Conservation (phyloP, 2,329 filamentous ascomycete species). For the Coniochaeta prunicola region DNA sequence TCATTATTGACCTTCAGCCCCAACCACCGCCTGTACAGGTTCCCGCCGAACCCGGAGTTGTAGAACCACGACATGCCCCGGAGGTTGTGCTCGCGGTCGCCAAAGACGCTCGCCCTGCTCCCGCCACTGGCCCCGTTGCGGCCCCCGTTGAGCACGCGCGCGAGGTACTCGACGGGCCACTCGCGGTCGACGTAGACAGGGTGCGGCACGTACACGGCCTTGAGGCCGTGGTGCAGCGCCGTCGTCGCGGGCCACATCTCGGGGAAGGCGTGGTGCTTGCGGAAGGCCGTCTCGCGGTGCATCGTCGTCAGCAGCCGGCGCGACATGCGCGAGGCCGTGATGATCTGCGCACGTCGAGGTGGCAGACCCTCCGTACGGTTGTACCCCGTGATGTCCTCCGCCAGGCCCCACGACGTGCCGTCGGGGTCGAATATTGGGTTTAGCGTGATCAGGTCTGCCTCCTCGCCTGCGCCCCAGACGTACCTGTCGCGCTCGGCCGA, state of each 20-base stretch:
- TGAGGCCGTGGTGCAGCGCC: conserved; percentile 85
- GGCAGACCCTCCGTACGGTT: conserved; percentile 53
- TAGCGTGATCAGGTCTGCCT: conserved; percentile 85
- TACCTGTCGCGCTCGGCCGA: conserved; percentile 73
- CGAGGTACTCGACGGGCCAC: conserved; percentile 76
- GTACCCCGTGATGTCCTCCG: conserved; percentile 78
- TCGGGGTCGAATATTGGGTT: conserved; percentile 89
- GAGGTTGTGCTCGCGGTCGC: conserved; percentile 85
- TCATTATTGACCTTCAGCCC: conserved; percentile 74
- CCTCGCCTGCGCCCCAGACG: conserved; percentile 80
- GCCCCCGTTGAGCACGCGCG: conserved; percentile 73
- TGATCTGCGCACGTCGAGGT: conserved; percentile 77
- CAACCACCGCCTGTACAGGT: conserved; percentile 80
- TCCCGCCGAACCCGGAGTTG: conserved; percentile 72
- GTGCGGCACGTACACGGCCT: conserved; percentile 86
- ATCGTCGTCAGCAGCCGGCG: conserved; percentile 73
- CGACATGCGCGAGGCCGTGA: conserved; percentile 79
- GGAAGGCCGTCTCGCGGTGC: conserved; percentile 81
- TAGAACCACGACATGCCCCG: conserved; percentile 88
- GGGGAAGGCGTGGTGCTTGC: conserved; percentile 84
- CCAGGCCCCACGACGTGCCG: conserved; percentile 75
- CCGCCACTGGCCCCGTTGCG: conserved; percentile 70
- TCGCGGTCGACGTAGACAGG: conserved; percentile 79
- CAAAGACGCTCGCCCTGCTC: conserved; percentile 64
- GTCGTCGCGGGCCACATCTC: conserved; percentile 94